phyloP scores from a whole-genome alignment of 1,139 yeast genomes.

The Scheffersomyces illinoinensis region DNA sequence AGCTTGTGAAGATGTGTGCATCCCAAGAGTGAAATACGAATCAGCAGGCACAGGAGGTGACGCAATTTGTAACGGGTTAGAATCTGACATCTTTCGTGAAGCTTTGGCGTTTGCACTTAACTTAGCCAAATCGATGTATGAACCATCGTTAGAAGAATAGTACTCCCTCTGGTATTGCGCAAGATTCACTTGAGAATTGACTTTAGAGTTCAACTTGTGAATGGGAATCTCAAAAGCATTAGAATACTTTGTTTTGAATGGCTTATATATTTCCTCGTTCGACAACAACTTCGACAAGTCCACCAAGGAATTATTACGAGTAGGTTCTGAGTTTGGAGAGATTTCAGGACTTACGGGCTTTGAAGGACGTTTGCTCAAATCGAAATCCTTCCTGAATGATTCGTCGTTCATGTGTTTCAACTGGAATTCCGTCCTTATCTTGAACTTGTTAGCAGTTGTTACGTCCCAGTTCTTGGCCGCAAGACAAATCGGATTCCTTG shows the following conservation, averaged over 20 bases:
- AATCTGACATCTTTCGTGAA: conserved; percentile 20
- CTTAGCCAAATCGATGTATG: conserved; percentile 31
- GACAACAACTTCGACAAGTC: conserved; percentile 39
- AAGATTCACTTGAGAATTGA: conserved; percentile 36
- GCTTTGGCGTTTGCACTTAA: conserved; percentile 8
- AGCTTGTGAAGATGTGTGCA: background rate
- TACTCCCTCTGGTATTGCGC: conserved; percentile 11
- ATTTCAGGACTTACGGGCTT: conserved; percentile 46
- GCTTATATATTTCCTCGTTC: conserved; percentile 41
- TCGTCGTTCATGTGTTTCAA: conserved; percentile 42
- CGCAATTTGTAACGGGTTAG: conserved; percentile 11
- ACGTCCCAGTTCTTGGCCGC: conserved; percentile 45
- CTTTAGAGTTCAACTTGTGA: conserved; percentile 39
- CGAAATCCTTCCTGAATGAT: conserved; percentile 36
- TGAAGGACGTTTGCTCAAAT: conserved; percentile 32
- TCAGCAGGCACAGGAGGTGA: conserved; percentile 19
- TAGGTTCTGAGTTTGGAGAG: conserved; percentile 46
- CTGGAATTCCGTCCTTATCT: conserved; percentile 26
- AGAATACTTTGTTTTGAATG: conserved; percentile 43
- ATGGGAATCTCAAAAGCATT: conserved; percentile 44
- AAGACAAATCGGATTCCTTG: conserved; percentile 31
- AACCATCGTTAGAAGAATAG: conserved; percentile 26
- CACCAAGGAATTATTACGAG: conserved; percentile 44
- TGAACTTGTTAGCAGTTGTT: conserved; percentile 23
- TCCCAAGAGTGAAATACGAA: conserved; percentile 30